Conservation (phyloP, 192 early-diverging fungal genomes). For the Coemansia sp. region DNA sequence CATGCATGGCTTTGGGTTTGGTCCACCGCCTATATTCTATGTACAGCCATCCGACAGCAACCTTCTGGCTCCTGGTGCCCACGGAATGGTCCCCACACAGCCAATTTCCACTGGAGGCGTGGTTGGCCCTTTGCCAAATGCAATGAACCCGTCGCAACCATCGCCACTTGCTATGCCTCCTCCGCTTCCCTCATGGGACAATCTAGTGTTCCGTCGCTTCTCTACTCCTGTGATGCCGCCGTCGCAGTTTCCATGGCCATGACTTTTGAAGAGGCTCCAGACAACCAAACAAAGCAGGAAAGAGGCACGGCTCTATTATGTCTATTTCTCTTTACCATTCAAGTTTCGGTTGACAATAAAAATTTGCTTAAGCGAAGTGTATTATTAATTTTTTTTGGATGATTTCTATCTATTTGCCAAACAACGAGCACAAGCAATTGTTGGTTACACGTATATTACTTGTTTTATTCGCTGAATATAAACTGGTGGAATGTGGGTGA, state of each 20-base stretch:
- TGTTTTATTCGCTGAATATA: constrained; percentile 19
- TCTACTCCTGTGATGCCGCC: too few species aligned
- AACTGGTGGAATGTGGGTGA: constrained; percentile 30
- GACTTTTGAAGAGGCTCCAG: too few species aligned
- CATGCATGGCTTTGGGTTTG: neutral
- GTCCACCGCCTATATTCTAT: neutral
- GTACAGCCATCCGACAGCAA: neutral
- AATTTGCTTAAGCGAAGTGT: too few species aligned
- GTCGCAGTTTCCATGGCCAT: too few species aligned
- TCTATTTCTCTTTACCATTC: too few species aligned
- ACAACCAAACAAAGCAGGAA: too few species aligned
- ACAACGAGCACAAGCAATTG: too few species aligned
- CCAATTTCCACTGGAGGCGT: neutral
- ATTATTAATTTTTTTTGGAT: too few species aligned
- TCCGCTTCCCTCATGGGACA: too few species aligned
- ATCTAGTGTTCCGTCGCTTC: too few species aligned
- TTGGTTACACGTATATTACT: neutral
- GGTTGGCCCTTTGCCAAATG: neutral
- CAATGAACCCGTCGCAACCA: neutral
- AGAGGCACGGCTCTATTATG: too few species aligned
- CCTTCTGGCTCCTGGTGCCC: neutral
- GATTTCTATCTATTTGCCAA: neutral
- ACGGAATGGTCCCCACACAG: neutral
- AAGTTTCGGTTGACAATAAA: too few species aligned
- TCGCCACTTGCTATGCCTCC: neutral